Conservation (phyloP, 768 basidiomycete genomes). For the Cystobasidium ongulense region DNA sequence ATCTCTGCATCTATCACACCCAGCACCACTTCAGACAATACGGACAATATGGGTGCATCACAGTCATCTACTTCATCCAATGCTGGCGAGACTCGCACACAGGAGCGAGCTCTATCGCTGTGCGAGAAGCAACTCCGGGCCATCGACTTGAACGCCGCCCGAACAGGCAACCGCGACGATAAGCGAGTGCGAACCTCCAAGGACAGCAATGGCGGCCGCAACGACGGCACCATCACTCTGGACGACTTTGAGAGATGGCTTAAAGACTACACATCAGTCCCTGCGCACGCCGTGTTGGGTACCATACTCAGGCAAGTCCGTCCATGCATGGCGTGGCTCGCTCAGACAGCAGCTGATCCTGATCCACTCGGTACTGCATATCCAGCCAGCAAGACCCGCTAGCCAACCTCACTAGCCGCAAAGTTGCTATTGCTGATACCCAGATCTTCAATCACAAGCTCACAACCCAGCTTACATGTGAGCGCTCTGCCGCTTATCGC, state of each 20-base stretch:
- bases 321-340: neutral
- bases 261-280: constrained; percentile 1
- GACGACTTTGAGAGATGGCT: neutral
- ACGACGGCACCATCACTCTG: neutral
- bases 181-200: neutral
- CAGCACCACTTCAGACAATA: too few species aligned
- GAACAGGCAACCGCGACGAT: neutral
- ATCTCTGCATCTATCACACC: too few species aligned
- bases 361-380: neutral
- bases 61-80: neutral
- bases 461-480: neutral
- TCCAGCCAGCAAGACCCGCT: constrained; percentile 12
- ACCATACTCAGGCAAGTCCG: constrained; percentile 3
- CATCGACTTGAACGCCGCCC: neutral
- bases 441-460: constrained; percentile 20
- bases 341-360: neutral
- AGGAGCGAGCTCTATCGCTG: neutral
- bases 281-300: constrained; percentile 1
- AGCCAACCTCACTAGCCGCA: neutral
- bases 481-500: neutral
- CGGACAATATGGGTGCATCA: neutral
- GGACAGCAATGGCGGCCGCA: neutral
- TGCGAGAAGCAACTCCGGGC: neutral
- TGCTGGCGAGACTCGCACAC: neutral
- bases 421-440: neutral